Evolutionary conservation across 1,139 yeast genomes (phyloP).

Genomic region (Suhomyces yuchorum): DNA sequence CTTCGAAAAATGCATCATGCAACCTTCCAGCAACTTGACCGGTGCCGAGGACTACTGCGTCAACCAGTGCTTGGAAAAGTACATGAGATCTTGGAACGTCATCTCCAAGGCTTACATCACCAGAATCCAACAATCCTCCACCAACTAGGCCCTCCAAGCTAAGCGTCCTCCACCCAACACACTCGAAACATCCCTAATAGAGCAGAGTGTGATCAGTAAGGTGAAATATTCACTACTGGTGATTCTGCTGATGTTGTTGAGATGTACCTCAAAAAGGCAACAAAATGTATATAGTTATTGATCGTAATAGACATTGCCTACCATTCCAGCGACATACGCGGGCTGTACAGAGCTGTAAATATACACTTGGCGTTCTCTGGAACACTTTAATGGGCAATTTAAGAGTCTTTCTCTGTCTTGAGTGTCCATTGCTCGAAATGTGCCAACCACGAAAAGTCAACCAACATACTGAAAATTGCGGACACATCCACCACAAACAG

Average conservation of each 20-base stretch:
- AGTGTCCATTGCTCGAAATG: too few species aligned
- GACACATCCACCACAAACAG: too few species aligned
- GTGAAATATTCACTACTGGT: too few species aligned
- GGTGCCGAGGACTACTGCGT: constrained; percentile 53
- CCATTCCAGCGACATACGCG: too few species aligned
- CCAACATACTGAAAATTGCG: too few species aligned
- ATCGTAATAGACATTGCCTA: background rate
- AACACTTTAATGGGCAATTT: too few species aligned
- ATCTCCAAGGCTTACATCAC: constrained; percentile 74
- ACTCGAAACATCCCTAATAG: background rate
- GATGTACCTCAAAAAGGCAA: background rate
- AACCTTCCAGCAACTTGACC: constrained; percentile 49
- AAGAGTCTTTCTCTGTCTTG: too few species aligned
- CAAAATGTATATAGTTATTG: background rate
- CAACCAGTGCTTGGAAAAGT: constrained; percentile 78
- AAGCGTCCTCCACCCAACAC: background rate
- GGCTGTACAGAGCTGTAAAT: too few species aligned
- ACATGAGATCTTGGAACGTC: constrained; percentile 89
- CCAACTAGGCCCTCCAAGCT: background rate
- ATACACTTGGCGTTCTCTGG: too few species aligned
- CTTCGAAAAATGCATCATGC: constrained; percentile 70
- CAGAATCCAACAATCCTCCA: constrained; percentile 55
- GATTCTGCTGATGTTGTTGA: background rate
- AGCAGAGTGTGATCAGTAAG: background rate
- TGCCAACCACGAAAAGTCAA: too few species aligned